Evolutionary conservation across 331 rosid genomes (phyloP).

Genomic region (Malus hybrid): DNA sequence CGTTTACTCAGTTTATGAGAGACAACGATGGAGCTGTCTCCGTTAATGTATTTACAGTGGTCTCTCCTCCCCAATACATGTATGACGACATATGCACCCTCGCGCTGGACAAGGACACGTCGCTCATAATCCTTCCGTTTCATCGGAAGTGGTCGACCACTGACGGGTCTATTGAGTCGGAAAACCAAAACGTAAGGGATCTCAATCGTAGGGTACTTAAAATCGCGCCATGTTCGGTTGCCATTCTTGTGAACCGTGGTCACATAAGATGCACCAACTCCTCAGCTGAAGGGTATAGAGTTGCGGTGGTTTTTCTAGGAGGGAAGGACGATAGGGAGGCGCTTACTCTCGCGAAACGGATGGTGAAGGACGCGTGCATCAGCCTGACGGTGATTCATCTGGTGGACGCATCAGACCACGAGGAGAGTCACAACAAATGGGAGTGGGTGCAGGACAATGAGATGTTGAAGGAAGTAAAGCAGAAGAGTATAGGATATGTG

Average conservation of each 20-base stretch:
- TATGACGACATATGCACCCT: constrained; percentile 20
- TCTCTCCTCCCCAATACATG: constrained; percentile 5
- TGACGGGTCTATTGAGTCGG: constrained; percentile 5
- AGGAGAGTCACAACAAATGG: neutral
- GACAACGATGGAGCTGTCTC: neutral
- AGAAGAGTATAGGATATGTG: neutral
- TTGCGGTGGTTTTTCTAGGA: constrained; percentile 10
- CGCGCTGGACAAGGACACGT: constrained; percentile 1
- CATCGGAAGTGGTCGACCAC: constrained; percentile 13
- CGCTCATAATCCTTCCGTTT: constrained; percentile 13
- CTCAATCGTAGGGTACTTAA: constrained; percentile 12
- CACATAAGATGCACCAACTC: neutral
- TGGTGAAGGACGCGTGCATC: neutral
- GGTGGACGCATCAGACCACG: neutral
- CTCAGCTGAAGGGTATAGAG: neutral
- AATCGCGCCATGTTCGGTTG: constrained; percentile 11
- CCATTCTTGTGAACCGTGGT: constrained; percentile 9
- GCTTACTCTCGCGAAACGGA: neutral
- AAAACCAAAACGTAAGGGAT: neutral
- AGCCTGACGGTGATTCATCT: constrained; percentile 7
- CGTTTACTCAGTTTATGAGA: constrained; percentile 7
- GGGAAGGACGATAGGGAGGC: constrained; percentile 18
- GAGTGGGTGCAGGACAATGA: constrained; percentile 13
- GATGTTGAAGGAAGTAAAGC: constrained; percentile 8
- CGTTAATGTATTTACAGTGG: constrained; percentile 2